Percentiles rank a stretch among this genome's conserved stretches.
These are phyloP conservation scores for Aethionema arabicum DNA, from an alignment of 345 rosid genomes.

Conservation along the genomic window DNA sequence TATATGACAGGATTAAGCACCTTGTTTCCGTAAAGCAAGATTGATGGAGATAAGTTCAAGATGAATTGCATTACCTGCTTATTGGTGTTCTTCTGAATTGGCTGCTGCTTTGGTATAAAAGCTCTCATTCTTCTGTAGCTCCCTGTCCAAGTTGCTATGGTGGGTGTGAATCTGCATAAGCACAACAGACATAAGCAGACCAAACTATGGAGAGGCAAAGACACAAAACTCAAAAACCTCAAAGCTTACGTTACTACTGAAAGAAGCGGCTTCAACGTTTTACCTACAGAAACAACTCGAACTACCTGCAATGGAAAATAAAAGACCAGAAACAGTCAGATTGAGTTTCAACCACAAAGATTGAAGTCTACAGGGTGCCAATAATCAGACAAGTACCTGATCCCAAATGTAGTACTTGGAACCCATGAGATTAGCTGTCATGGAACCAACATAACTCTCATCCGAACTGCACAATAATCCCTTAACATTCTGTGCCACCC, in stretches of 20 bases:
- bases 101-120: constrained; percentile 71
- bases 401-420: constrained; percentile 84
- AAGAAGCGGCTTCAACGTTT: constrained; percentile 56
- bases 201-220: neutral
- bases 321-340: constrained; percentile 21
- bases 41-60: constrained; percentile 20
- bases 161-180: constrained; percentile 65
- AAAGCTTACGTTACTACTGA: constrained; percentile 66
- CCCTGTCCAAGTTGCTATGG: constrained; percentile 82
- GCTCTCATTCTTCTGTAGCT: constrained; percentile 73
- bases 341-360: neutral
- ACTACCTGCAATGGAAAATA: constrained; percentile 46
- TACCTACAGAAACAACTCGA: constrained; percentile 40
- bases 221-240: neutral
- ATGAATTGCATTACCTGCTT: constrained; percentile 50
- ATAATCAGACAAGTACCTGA: constrained; percentile 68
- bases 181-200: constrained; percentile 7
- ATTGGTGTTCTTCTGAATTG: constrained; percentile 58
- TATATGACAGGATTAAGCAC: constrained; percentile 14
- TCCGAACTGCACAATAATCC: constrained; percentile 63
- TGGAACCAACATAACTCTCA: constrained; percentile 67
- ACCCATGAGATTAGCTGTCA: constrained; percentile 84
- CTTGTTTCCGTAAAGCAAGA: constrained; percentile 10
- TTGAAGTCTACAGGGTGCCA: too few species aligned
- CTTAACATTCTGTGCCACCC: constrained; percentile 64